A percentile compares a stretch with the other conserved stretches of the same genome.
Evolutionary conservation across 202 grass and related monocot species (phyloP).

Genomic region (Eragrostis tef): DNA sequence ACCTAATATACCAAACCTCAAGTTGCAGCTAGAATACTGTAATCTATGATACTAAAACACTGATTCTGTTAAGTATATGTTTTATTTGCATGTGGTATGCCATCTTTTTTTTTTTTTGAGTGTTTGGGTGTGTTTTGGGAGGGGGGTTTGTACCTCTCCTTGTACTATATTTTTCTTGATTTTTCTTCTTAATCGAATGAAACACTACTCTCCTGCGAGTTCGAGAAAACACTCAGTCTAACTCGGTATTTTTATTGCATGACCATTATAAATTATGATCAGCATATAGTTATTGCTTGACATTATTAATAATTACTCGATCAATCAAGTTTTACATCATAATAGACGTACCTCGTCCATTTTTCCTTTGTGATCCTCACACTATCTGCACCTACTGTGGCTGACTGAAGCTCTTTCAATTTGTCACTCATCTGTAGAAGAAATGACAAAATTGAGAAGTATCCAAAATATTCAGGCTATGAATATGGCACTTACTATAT

Average conservation of each 20-base stretch:
- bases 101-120: too few species aligned
- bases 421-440: conserved; percentile 60
- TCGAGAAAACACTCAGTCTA: background rate
- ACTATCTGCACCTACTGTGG: conserved; percentile 47
- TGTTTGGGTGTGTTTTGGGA: too few species aligned
- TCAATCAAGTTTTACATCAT: conserved; percentile 27
- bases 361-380: conserved; percentile 57
- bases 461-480: conserved; percentile 20
- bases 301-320: background rate
- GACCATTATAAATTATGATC: background rate
- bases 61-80: background rate
- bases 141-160: too few species aligned
- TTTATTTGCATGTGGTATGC: too few species aligned
- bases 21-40: background rate
- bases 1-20: background rate
- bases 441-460: conserved; percentile 39
- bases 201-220: too few species aligned
- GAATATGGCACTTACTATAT: conserved; percentile 23
- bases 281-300: too few species aligned
- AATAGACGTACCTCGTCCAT: conserved; percentile 54
- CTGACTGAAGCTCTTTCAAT: conserved; percentile 74
- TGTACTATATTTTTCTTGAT: too few species aligned
- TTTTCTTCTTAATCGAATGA: too few species aligned
- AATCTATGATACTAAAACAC: background rate
- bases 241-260: background rate